Percentiles rank a stretch among this genome's conserved stretches.
Conservation (phyloP, 1,284 basidiomycete species). For the Tilletia walkeri region DNA sequence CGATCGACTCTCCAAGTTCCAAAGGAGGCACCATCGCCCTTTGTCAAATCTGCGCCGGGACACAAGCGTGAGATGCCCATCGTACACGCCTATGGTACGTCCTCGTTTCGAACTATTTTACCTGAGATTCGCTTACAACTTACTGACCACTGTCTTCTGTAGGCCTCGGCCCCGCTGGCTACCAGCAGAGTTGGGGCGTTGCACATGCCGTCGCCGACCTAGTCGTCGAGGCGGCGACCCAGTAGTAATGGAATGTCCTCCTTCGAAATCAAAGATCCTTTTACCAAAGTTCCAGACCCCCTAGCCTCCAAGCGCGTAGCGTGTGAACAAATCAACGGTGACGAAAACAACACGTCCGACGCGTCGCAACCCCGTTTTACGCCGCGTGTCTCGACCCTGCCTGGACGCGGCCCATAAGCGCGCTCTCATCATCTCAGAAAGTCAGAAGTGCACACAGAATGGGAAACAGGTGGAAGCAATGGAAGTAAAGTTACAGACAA, state of each 20-base stretch:
- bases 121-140: neutral
- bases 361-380: no score
- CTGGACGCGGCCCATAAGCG: no score
- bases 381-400: no score
- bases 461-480: slow-evolving; percentile 16
- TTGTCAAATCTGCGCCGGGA: neutral
- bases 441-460: no score
- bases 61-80: neutral
- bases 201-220: slow-evolving; percentile 21
- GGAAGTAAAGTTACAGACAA: slow-evolving; percentile 20
- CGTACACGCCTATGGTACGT: slow-evolving; percentile 17
- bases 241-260: no score
- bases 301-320: no score
- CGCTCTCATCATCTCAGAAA: no score
- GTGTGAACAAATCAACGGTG: no score
- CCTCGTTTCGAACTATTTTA: no score
- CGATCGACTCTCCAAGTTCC: neutral
- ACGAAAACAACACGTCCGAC: no score
- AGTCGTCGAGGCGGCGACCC: neutral
- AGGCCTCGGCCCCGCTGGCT: slow-evolving; percentile 27
- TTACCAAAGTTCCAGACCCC: no score
- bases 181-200: slow-evolving; percentile 48
- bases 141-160: neutral
- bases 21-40: neutral
- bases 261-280: no score